A percentile compares a stretch with the other conserved stretches of the same genome.
Evolutionary conservation across 2,329 filamentous ascomycete genomes (phyloP).

Genomic region (Pseudopyrenochaeta lycopersici): DNA sequence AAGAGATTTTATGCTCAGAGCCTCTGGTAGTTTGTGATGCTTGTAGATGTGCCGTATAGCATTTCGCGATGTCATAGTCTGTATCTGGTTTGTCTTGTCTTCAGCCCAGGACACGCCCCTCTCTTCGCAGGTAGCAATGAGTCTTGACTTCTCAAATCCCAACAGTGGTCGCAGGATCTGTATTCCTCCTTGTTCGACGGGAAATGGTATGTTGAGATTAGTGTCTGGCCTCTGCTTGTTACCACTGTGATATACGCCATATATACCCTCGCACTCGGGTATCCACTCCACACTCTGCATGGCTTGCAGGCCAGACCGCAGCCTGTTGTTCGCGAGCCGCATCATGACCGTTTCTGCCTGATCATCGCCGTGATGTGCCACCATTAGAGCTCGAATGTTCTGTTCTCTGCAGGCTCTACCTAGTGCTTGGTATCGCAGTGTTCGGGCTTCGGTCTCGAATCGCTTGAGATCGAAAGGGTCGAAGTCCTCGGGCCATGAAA

Average conservation of each 20-base stretch:
- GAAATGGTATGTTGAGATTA: slow-evolving; percentile 35
- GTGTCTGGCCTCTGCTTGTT: slow-evolving; percentile 13
- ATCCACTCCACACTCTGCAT: slow-evolving; percentile 73
- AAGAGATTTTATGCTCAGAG: slow-evolving; percentile 69
- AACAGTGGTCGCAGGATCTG: slow-evolving; percentile 75
- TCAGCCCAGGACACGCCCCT: slow-evolving; percentile 78
- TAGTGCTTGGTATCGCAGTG: slow-evolving; percentile 75
- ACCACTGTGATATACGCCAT: slow-evolving; percentile 67
- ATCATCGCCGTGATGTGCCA: slow-evolving; percentile 90
- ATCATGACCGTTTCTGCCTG: slow-evolving; percentile 89
- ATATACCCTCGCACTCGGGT: slow-evolving; percentile 83
- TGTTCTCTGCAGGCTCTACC: slow-evolving; percentile 66
- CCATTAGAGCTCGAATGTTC: slow-evolving; percentile 69
- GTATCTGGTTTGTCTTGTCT: slow-evolving; percentile 83
- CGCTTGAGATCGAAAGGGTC: slow-evolving; percentile 63
- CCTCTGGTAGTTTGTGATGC: slow-evolving; percentile 69
- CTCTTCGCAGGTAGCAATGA: slow-evolving; percentile 79
- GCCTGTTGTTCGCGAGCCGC: slow-evolving; percentile 74
- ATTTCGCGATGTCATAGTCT: slow-evolving; percentile 80
- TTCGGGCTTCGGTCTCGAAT: slow-evolving; percentile 80
- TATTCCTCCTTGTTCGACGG: slow-evolving; percentile 71
- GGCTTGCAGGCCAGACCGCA: slow-evolving; percentile 74
- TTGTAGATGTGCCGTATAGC: slow-evolving; percentile 75
- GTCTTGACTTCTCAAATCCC: slow-evolving; percentile 72
- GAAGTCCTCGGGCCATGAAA: slow-evolving; percentile 50